Evolutionary conservation across 768 basidiomycete genomes (phyloP), one percentile per base, ranked within the genome.

Genomic region (Rhodotorula diobovata): DNA sequence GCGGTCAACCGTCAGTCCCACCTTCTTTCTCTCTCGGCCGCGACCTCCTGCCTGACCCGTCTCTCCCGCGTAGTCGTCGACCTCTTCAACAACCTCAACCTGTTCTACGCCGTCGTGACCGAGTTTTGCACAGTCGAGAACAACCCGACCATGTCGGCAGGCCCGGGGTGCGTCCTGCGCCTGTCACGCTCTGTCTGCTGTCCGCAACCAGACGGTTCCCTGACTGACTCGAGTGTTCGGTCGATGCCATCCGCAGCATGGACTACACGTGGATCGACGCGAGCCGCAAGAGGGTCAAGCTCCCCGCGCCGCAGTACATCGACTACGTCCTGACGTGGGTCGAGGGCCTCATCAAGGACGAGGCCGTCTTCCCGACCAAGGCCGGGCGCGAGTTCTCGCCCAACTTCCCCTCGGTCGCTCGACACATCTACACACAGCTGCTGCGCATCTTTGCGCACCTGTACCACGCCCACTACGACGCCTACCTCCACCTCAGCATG

Each of bases 301-400:
- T 97, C 0, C 88, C 95, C 2, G 95, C 95, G 23, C 93, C 95
- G 12, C 94, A 91, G 2, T 97, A 97, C 81, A 92, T 97, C 77
- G 95, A 97, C 83, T 95, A 91, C 73, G 95, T 97, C 77, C 93
- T 97, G 89, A 92, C 93, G 9, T 93, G 92, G 84, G 86, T 96
- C 37, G 95, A 98, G 80, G 93, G 90, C 79, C 85, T 95, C 37
- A 84, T 97, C 43, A 91, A 97, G 76, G 94, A 98, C 82, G 93
- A 97, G 78, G 88, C 87, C 76, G 87, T 89, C 65, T 67, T 64
- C 64, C 68, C 63, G 46, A 66, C 58, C n/a, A 61, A 55, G 37
- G 39, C 74, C 93, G 93, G 91, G 57, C 90, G 90, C 63, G 85
- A 90, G 54, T 97, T 97, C 81, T 88, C 91, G 60, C 86, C 85